Evolutionary conservation across 1,139 yeast genomes (phyloP), one percentile per base, ranked within the genome.

Genomic region (Wickerhamomyces sp.): DNA sequence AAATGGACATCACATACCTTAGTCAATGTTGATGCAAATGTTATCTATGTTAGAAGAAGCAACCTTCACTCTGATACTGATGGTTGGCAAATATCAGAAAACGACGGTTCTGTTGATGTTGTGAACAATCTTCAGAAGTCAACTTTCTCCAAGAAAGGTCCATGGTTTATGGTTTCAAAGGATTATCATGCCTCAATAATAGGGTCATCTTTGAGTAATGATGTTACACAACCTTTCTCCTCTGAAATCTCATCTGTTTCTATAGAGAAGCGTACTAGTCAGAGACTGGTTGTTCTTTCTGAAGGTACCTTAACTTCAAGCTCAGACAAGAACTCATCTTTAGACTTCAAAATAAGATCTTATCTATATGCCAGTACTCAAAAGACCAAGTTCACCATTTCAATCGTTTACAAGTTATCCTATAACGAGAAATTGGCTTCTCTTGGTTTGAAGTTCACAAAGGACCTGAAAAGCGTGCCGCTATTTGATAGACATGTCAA

Each of bases 1-100:
- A 45, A 45, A 19, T 45, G 48, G 48, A 41, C 42, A 3, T 27
- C 39, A 7, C 48, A 44, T 33, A 20, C 34, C 5, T 22, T 31
- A 20, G 25, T 21, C 3, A 14, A 14, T 4, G 13, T 31, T 5
- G 17, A 30, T 7, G 5, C 16, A 19, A 5, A 7, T 3, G 14
- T 9, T n/a, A 30, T 30, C n/a, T 30, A 8, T 7, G 25, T 30
- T n/a, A 19, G 33, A 20, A 30, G n/a, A n/a, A n/a, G n/a, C n/a
- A n/a, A n/a, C n/a, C n/a, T n/a, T n/a, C n/a, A n/a, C n/a, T n/a
- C n/a, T n/a, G n/a, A n/a, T n/a, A n/a, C n/a, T n/a, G n/a, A n/a
- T n/a, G n/a, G n/a, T n/a, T n/a, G n/a, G n/a, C n/a, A n/a, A n/a
- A n/a, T n/a, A n/a, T n/a, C n/a, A n/a, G n/a, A n/a, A n/a, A n/a